phyloP scores from a whole-genome alignment of 2,329 filamentous ascomycete species.

The Cladophialophora chaetospira region DNA sequence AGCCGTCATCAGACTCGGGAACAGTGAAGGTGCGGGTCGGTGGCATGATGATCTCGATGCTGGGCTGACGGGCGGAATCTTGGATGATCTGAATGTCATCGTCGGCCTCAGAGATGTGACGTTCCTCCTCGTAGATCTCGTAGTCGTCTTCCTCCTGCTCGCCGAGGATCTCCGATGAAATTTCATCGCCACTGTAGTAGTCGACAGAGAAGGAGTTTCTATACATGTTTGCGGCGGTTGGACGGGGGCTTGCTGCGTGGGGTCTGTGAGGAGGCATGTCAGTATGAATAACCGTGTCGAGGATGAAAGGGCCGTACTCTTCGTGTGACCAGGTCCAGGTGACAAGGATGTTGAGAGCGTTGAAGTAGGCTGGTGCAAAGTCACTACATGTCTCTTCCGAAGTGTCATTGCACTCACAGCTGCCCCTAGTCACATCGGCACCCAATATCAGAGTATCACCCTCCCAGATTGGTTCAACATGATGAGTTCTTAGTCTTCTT shows the following conservation, averaged over 20 bases:
- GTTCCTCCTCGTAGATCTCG: constrained; percentile 9
- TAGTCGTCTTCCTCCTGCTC: constrained; percentile 3
- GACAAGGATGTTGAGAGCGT: constrained; percentile 37
- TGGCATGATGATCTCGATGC: constrained; percentile 24
- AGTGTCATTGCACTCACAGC: constrained; percentile 21
- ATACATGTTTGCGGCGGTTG: background rate
- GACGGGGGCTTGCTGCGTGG: background rate
- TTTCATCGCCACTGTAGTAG: constrained; percentile 40
- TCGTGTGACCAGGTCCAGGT: constrained; percentile 37
- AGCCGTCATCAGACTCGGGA: constrained; percentile 27
- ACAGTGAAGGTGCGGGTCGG: constrained; percentile 25
- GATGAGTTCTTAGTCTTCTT: constrained; percentile 40
- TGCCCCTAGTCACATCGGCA: constrained; percentile 51
- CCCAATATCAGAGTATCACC: constrained; percentile 51
- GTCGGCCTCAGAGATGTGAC: constrained; percentile 1
- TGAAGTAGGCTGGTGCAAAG: constrained; percentile 13
- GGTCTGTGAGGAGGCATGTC: background rate
- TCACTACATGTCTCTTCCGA: constrained; percentile 3
- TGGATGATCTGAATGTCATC: constrained; percentile 25
- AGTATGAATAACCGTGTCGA: background rate
- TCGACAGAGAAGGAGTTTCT: constrained; percentile 46
- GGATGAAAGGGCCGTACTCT: constrained; percentile 21
- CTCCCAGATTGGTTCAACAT: constrained; percentile 37
- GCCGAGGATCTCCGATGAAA: background rate
- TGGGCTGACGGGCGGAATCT: constrained; percentile 24